Evolutionary conservation across 1,284 basidiomycete genomes (phyloP), one percentile per base, ranked within the genome.

Genomic region (Ganoderma sinense): DNA sequence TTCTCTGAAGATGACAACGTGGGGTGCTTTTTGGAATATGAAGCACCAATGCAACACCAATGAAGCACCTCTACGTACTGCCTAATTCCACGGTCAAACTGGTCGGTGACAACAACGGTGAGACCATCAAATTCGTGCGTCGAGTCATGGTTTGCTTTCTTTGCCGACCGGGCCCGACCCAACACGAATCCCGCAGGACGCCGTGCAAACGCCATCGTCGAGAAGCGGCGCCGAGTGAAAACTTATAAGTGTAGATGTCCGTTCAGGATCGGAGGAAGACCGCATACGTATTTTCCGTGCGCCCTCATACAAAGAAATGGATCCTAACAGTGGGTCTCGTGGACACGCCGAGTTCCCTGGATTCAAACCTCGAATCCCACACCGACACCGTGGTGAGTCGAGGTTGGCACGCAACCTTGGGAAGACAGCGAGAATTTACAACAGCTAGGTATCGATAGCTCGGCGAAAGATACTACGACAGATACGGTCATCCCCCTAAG

Each of bases 381-480:
- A 14, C 14, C 39, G 2, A 14, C 5, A 61, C 23, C 40, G 59
- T 39, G n/a, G n/a, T 36, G 36, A 41, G 26, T 31, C 53, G 36
- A 36, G 1, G 36, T 10, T 33, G 10, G 36, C 29, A 31, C 16
- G 7, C 53, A 55, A 55, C 0, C 53, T 16, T 5, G 3, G n/a
- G 10, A 18, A 59, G 39, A 18, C 16, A 20, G 60, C 29, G 14
- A 51, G 13, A 56, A 31, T 53, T 20, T 69, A 69, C 68, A 69
- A 69, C 68, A 69, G 55, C 20, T 58, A 41, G 63, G 51, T 56
- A 59, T 69, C 64, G 51, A 69, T 69, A 66, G 55, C 33, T 56
- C 26, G 51, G 23, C 23, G 41, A 61, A 40, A 23, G 41, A 33
- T 63, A 59, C 60, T 69, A 51, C 60, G 68, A 66, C 64, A 66